Percentiles rank a stretch among this genome's conserved stretches.
phyloP scores from a whole-genome alignment of 2,329 filamentous ascomycete genomes.

The Neofusicoccum laricinum region DNA sequence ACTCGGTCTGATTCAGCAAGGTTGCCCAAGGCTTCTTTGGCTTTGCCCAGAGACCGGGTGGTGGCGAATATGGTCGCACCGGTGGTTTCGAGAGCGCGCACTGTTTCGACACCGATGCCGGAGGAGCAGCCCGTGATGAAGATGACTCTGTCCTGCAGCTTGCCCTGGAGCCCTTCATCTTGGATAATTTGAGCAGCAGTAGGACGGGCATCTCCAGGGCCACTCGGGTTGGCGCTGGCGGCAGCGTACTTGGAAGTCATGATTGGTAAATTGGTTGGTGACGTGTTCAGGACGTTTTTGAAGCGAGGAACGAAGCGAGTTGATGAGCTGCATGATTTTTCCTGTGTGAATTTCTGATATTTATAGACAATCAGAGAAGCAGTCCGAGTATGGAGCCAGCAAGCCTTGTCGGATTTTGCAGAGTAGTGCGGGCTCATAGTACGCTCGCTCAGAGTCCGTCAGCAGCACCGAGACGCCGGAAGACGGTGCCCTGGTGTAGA shows the following conservation, averaged over 20 bases:
- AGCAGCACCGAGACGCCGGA: too few relatives aligned
- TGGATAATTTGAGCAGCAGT: constrained; percentile 41
- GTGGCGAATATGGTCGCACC: constrained; percentile 47
- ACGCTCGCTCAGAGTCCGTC: too few relatives aligned
- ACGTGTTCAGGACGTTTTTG: too few relatives aligned
- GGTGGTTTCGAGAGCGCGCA: constrained; percentile 42
- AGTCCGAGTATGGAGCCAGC: too few relatives aligned
- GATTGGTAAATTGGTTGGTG: not conserved
- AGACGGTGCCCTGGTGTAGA: too few relatives aligned
- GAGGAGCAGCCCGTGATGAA: constrained; percentile 29
- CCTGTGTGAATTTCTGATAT: too few relatives aligned
- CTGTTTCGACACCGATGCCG: constrained; percentile 29
- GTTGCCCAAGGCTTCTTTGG: constrained; percentile 21
- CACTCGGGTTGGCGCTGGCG: constrained; percentile 23
- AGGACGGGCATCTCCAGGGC: constrained; percentile 41
- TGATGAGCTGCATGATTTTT: too few relatives aligned
- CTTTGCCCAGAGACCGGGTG: constrained; percentile 42
- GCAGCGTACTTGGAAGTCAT: constrained; percentile 20
- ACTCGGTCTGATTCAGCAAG: constrained; percentile 21
- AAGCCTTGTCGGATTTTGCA: too few relatives aligned
- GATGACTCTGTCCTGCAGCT: constrained; percentile 24
- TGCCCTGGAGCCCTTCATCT: constrained; percentile 36
- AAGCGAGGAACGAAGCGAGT: too few relatives aligned
- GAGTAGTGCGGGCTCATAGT: too few relatives aligned
- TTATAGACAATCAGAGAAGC: too few relatives aligned